Conservation (phyloP, 345 rosid species). For the Aegle marmelos region DNA sequence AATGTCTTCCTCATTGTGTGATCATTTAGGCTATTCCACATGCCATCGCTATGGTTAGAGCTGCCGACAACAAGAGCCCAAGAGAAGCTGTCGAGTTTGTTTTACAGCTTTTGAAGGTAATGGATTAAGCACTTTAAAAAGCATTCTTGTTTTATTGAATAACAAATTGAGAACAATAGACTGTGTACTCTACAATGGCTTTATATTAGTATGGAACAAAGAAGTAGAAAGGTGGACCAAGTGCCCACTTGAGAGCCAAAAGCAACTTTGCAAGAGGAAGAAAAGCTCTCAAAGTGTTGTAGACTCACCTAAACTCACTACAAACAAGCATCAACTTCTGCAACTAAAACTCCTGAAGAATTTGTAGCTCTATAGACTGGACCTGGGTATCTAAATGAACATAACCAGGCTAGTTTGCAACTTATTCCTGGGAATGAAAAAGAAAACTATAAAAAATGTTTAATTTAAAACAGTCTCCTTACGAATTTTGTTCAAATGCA, state of each 20-base stretch:
- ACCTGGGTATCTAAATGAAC: not conserved
- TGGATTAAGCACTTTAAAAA: not conserved
- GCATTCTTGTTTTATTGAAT: not conserved
- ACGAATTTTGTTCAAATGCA: not conserved
- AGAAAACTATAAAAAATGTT: not conserved
- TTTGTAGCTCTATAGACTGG: not conserved
- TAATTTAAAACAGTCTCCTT: not conserved
- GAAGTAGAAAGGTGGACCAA: not conserved
- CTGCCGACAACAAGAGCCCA: conserved; percentile 86
- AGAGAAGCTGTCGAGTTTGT: conserved; percentile 97
- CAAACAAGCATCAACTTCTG: not conserved
- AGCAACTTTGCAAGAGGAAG: not conserved
- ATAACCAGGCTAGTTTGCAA: not conserved
- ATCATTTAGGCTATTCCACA: conserved; percentile 78
- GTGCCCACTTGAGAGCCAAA: not conserved
- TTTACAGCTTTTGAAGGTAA: conserved; percentile 91
- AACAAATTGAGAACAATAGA: not conserved
- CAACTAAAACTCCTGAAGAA: not conserved
- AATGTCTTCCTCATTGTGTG: conserved; percentile 10
- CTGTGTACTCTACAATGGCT: not conserved
- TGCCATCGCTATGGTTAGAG: conserved; percentile 85
- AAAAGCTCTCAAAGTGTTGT: not conserved
- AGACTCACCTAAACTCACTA: not conserved
- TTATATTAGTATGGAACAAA: not conserved
- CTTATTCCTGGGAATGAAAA: not conserved